Evolutionary conservation across 2,329 filamentous ascomycete species (phyloP), one percentile per base, ranked within the genome.

Genomic region (Talaromyces sp.): DNA sequence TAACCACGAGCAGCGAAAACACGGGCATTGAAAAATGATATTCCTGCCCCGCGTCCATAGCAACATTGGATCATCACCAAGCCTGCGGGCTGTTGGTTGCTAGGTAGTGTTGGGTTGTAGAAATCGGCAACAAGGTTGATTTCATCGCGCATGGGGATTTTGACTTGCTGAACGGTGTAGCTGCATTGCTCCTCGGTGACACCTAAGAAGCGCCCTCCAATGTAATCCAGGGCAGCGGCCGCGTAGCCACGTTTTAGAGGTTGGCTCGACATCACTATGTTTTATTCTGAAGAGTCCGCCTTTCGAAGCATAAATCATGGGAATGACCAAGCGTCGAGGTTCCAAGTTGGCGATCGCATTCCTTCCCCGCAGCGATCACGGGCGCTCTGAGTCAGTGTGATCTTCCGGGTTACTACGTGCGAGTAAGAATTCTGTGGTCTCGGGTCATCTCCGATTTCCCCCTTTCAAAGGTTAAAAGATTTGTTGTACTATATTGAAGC

Each of bases 1-100:
- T 46, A 59, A n/a, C 57, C 57, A 29, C 57, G 57, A 42, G 54
- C 57, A 20, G 49, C 57, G 29, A 55, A 59, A 33, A 54, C 27
- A 1, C 57, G 57, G 27, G 57, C 51, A 10, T 57, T 55, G 17
- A 57, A 29, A 35, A 59, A 59, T 2, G 57, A 47, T 8, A 59
- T 57, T 3, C 55, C 52, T 19, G 44, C 16, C 1, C 52, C 51
- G 16, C 57, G 49, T 16, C 57, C 57, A 14, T 59, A 59, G 27
- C 57, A 59, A 14, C 54, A 59, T 36, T 59, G 57, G 16, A 55
- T 47, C 47, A 59, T 39, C n/a, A 59, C 51, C 2, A 57, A 29
- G 4, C 57, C 57, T 4, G 44, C 47, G 1, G 54, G 46, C 22
- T 27, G 24, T 22, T 55, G 47, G 16, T 41, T 37, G 1, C 43